phyloP scores from a whole-genome alignment of 495 filamentous ascomycete species.

The Penicillium ucsense region DNA sequence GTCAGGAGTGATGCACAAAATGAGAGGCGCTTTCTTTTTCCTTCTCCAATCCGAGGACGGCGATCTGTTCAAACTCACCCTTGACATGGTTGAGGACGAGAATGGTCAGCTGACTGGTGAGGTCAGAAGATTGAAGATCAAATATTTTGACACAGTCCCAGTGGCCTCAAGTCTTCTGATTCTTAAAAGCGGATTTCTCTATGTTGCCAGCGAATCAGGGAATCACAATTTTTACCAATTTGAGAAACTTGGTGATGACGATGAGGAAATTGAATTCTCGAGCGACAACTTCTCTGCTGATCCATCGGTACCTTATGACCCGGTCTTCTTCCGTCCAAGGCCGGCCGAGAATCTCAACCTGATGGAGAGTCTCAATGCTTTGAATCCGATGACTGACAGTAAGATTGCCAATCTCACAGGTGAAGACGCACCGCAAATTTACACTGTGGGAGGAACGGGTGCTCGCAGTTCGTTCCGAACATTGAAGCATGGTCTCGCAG shows the following conservation, averaged over 20 bases:
- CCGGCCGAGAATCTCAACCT: conserved; percentile 71
- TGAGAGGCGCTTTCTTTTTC: conserved; percentile 97
- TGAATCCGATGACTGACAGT: conserved; percentile 86
- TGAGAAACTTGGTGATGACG: conserved; percentile 93
- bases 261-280: conserved; percentile 73
- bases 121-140: conserved; percentile 78
- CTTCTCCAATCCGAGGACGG: conserved; percentile 92
- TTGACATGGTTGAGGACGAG: conserved; percentile 81
- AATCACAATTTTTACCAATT: conserved; percentile 97
- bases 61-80: conserved; percentile 91
- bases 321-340: conserved; percentile 77
- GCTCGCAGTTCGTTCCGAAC: conserved; percentile 83
- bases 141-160: conserved; percentile 96
- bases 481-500: conserved; percentile 84
- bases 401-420: conserved; percentile 80
- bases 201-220: conserved; percentile 83
- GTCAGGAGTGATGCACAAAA: conserved; percentile 90
- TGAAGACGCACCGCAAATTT: conserved; percentile 95
- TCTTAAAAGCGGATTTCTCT: conserved; percentile 91
- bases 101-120: conserved; percentile 68
- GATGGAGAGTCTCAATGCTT: conserved; percentile 75
- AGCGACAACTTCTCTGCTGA: conserved; percentile 79
- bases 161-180: conserved; percentile 79
- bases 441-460: conserved; percentile 79
- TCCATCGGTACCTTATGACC: conserved; percentile 52